Base-by-base conservation (phyloP, 352 stramenopile genomes). In the Phytophthora podocarpi region DNA sequence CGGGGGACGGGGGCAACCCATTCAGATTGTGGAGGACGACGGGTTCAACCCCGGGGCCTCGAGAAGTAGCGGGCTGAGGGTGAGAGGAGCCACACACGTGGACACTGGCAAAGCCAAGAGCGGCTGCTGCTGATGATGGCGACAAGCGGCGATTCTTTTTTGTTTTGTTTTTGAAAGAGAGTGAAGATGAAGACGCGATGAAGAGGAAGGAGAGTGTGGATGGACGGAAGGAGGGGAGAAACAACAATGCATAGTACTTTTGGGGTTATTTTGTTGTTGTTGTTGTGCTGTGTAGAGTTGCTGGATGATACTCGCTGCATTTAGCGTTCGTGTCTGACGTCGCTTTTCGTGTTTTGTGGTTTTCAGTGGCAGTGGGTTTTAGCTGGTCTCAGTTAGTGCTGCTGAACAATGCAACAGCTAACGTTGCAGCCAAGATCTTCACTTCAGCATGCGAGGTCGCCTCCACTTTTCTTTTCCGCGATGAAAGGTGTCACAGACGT, bases 11-110 rank as follows among this genome's bases (percentile, higher is more conserved):
- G 78, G 76, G 16, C 78, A 88, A 59, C 51, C 73, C 8, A 82
- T 82, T 59, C 75, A 88, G 61, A 87, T 88, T 60, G 68, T 89
- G 12, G 79, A 87, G 13, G 79, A 91, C 48, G 59, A 85, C 23
- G 58, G 57, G 27, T 63, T 66, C n/a, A 72, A 40, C 48, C 50
- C 64, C 12, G 47, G 51, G 4, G 64, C 68, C 18, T 76, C 74
- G 18, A 67, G 62, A 53, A 77, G 59, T 57, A 65, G 34, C 40
- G 76, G 76, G 0, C 43, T 88, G 43, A 72, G 79, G 28, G 72
- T 88, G 41, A 76, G 79, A 12, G 79, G 79, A 34, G 74, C 61
- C 4, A 81, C 66, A 9, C 66, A 83, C 39, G 62, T 79, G 54
- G 79, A 86, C 58, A 62, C 74, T 32, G 60, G 60, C 45, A 86